These are phyloP conservation scores for Fusarium heterosporum DNA, from an alignment of 2,329 filamentous ascomycete species.

Conservation along the genomic window DNA sequence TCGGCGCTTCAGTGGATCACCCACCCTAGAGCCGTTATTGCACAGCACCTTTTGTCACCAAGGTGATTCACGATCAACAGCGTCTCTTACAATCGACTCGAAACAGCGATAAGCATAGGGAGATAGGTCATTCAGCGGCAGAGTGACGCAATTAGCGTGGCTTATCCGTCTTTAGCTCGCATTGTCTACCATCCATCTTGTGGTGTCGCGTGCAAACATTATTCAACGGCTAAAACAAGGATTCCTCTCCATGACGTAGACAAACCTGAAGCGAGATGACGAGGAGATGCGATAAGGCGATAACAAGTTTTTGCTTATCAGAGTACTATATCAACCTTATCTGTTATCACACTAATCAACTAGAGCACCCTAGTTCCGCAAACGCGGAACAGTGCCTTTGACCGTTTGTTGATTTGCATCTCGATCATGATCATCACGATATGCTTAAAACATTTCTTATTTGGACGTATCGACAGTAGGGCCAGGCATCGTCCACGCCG, in stretches of 20 bases:
- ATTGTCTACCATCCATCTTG: constrained; percentile 1
- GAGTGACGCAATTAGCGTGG: constrained; percentile 6
- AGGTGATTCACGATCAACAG: not conserved
- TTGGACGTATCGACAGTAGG: not conserved
- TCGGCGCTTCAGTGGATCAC: not conserved
- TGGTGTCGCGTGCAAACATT: not conserved
- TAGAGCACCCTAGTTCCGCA: not conserved
- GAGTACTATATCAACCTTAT: fast-evolving
- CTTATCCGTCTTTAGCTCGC: constrained; percentile 5
- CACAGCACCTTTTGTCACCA: not conserved
- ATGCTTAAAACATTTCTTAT: constrained; percentile 5
- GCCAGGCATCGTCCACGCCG: not conserved
- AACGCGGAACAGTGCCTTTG: not conserved
- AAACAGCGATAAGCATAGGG: not conserved
- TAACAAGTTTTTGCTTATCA: not conserved
- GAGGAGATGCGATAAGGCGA: not conserved
- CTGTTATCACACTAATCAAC: not conserved
- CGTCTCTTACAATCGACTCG: not conserved
- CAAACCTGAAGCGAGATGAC: not conserved
- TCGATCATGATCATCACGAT: not conserved
- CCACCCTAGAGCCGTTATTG: not conserved
- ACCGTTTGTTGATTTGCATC: not conserved
- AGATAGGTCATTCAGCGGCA: not conserved
- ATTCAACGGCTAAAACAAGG: not conserved
- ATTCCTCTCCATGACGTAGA: not conserved